Base-by-base conservation (phyloP, 2,329 filamentous ascomycete genomes). In the Ascochyta lentis region DNA sequence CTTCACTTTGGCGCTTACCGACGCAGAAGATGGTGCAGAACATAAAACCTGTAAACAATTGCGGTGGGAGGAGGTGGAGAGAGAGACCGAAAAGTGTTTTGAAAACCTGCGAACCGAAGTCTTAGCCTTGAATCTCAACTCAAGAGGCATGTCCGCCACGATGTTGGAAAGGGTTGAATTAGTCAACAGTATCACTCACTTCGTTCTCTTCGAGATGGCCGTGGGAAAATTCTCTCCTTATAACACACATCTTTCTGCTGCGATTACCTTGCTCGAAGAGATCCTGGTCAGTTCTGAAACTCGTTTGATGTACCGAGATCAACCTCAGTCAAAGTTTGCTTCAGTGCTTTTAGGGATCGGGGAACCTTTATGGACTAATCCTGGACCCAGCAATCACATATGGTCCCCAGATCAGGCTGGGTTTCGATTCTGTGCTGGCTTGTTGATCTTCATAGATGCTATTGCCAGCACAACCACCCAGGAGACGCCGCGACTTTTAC, bases 371-470 rank as follows among this genome's bases (percentile, higher is more conserved):
- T 61, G 59, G 59, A 56, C 50, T 23, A 58, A 38, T 15, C 50
- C 53, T 4, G 45, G 46, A 12, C 35, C 42, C 19, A 41, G 34
- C 27, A 51, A 37, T 42, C 43, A 60, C 34, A 54, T 61, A 31
- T 64, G 59, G 61, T 54, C 50, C 2, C 38, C 58, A 4, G 41
- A 52, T 0, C 56, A 64, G 35, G 45, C 54, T 10, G 59, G 58
- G 3, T 64, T 64, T 27, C 50, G 56, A 13, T 64, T 64, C 24
- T 59, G 43, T 47, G 48, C 59, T 13, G 59, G 47, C 34, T 46
- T 61, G 8, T 47, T 64, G 33, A 46, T 64, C 19, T 64, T 64
- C 41, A 46, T 61, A n/a, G 59, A 64, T 37, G 48, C 54, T 12
- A 39, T 64, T 6, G 52, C 48, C 35, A 62, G 57, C 47, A 62